Conservation (phyloP, 2,329 filamentous ascomycete genomes). For the Coniochaeta sp. region DNA sequence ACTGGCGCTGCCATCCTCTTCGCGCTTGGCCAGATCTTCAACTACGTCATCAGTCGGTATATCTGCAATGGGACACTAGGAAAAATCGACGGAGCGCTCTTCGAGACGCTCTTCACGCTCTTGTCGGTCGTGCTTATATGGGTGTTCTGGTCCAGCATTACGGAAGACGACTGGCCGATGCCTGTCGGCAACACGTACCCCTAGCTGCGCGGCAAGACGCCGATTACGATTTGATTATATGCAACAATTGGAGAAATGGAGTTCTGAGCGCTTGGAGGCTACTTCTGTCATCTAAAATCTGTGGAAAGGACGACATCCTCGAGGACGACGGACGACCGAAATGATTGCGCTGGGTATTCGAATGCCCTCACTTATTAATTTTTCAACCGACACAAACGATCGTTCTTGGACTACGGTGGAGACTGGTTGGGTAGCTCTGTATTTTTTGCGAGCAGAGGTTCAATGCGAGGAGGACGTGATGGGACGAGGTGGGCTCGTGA, state of each 20-base stretch:
- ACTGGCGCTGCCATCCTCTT: constrained; percentile 69
- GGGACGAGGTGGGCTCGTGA: background rate
- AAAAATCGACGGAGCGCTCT: constrained; percentile 87
- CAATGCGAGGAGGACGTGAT: background rate
- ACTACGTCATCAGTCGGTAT: constrained; percentile 86
- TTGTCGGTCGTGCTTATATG: constrained; percentile 76
- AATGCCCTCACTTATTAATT: background rate
- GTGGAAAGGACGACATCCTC: background rate
- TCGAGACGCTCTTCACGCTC: constrained; percentile 88
- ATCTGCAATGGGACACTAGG: constrained; percentile 78
- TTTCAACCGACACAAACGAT: background rate
- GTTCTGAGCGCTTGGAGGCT: background rate
- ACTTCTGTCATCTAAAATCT: background rate
- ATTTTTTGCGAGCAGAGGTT: background rate
- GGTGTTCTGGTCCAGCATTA: constrained; percentile 98
- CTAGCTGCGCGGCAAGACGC: constrained; percentile 5
- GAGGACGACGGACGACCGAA: background rate
- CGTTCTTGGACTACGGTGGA: background rate
- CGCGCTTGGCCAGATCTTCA: constrained; percentile 88
- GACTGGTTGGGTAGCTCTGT: background rate
- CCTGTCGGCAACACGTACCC: constrained; percentile 34
- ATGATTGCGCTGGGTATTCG: background rate
- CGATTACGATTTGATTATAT: constrained; percentile 1
- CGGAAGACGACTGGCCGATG: constrained; percentile 93
- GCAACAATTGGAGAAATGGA: background rate